A percentile compares a stretch with the other conserved stretches of the same genome.
phyloP scores from a whole-genome alignment of 176 grass and related monocot species.

The Musa acuminata region DNA sequence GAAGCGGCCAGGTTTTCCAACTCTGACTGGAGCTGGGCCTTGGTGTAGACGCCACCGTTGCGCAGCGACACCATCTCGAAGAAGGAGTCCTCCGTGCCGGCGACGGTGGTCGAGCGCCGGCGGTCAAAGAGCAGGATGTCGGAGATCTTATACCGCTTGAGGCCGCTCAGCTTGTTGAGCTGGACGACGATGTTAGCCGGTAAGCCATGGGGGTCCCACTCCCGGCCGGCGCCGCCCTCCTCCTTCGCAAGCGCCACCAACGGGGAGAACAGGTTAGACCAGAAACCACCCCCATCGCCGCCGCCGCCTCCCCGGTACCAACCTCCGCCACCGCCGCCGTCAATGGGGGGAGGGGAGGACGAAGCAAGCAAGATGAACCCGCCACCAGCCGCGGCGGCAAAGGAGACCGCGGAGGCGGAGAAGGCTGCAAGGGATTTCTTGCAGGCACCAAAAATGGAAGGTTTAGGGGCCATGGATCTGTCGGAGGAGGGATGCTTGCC shows the following conservation, averaged over 20 bases:
- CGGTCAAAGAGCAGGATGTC: slow-evolving; percentile 81
- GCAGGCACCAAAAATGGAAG: not conserved
- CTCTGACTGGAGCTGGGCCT: slow-evolving; percentile 80
- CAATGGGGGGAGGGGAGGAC: slow-evolving; percentile 13
- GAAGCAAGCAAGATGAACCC: slow-evolving; percentile 40
- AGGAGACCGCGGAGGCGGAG: not conserved
- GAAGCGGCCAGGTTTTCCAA: slow-evolving; percentile 75
- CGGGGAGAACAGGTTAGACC: slow-evolving; percentile 51
- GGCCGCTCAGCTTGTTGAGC: slow-evolving; percentile 71
- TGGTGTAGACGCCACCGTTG: slow-evolving; percentile 84
- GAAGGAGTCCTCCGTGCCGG: slow-evolving; percentile 79
- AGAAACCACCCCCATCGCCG: slow-evolving; percentile 49
- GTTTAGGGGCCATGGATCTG: not conserved
- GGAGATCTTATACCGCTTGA: slow-evolving; percentile 87
- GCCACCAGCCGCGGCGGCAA: slow-evolving; percentile 28
- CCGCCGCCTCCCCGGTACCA: slow-evolving; percentile 44
- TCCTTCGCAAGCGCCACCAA: slow-evolving; percentile 52
- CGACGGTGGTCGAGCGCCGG: slow-evolving; percentile 16
- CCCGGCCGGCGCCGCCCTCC: slow-evolving; percentile 23
- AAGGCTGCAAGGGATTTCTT: slow-evolving; percentile 3
- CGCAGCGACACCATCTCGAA: slow-evolving; percentile 92
- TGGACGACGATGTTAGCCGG: slow-evolving; percentile 63
- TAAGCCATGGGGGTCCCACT: slow-evolving; percentile 87
- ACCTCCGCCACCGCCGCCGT: slow-evolving; percentile 29
- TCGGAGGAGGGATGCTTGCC: not conserved